These are phyloP conservation scores for Helotiales sp. DNA, from an alignment of 2,329 filamentous ascomycete species.

Conservation along the genomic window DNA sequence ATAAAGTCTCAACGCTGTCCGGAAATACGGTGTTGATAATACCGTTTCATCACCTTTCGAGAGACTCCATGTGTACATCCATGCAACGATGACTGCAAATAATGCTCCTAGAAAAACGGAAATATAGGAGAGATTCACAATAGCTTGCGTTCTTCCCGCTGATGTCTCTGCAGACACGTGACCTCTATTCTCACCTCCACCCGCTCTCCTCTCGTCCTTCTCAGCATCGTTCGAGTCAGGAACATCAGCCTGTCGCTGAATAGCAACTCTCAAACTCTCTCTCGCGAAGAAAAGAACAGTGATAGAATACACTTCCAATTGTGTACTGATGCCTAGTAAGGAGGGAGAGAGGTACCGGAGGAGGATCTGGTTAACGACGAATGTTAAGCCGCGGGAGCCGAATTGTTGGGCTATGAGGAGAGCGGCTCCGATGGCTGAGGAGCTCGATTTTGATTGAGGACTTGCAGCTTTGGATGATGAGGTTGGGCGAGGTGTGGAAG, in stretches of 20 bases:
- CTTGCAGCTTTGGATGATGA: not conserved
- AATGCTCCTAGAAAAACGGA: constrained; percentile 67
- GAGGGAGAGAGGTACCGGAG: constrained; percentile 85
- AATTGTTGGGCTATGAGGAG: constrained; percentile 82
- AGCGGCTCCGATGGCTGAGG: constrained; percentile 28
- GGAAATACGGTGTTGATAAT: constrained; percentile 62
- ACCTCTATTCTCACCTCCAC: too few species aligned
- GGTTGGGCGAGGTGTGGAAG: not conserved
- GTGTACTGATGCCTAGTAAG: constrained; percentile 80
- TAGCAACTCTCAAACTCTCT: constrained; percentile 86
- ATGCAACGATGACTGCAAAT: constrained; percentile 63
- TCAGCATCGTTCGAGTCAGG: not conserved
- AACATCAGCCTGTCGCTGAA: constrained; percentile 69
- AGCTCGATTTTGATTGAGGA: constrained; percentile 9
- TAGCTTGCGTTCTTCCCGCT: constrained; percentile 61
- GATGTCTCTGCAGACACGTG: constrained; percentile 29
- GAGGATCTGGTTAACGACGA: constrained; percentile 87
- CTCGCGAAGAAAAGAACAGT: constrained; percentile 93
- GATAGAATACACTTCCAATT: constrained; percentile 90
- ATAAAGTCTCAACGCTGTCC: constrained; percentile 53
- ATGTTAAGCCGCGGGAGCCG: constrained; percentile 83
- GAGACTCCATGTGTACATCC: constrained; percentile 63
- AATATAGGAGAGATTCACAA: constrained; percentile 87
- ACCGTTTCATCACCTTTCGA: constrained; percentile 47
- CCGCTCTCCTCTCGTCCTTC: constrained; percentile 20